phyloP scores from a whole-genome alignment of 163 green algal species.

The Prototheca wickerhamii region DNA sequence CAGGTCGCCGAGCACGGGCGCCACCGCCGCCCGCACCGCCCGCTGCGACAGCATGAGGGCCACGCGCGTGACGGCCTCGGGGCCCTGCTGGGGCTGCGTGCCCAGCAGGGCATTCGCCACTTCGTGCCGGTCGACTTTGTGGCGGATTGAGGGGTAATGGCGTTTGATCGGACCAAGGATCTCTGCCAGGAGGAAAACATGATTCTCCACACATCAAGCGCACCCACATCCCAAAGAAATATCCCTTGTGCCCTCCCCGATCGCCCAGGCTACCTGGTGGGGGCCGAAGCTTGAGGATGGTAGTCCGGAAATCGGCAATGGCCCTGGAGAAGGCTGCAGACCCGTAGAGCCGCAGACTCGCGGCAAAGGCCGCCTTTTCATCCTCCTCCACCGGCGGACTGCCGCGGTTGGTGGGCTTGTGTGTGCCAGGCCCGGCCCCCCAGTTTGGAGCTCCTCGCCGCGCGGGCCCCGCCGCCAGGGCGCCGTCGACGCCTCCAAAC shows the following conservation, averaged over 20 bases:
- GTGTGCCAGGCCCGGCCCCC: too few species aligned
- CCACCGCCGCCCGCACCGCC: slow-evolving; percentile 60
- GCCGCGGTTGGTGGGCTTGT: too few species aligned
- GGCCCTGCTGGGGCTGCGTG: neutral
- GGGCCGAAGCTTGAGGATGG: slow-evolving; percentile 55
- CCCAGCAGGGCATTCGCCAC: slow-evolving; percentile 83
- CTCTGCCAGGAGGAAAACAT: neutral
- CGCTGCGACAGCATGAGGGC: slow-evolving; percentile 65
- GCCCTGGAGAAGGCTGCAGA: neutral
- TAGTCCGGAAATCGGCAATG: slow-evolving; percentile 70
- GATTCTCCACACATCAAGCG: too few species aligned
- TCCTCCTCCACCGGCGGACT: too few species aligned
- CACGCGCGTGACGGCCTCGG: slow-evolving; percentile 24
- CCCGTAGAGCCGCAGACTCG: neutral
- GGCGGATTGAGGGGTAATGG: neutral
- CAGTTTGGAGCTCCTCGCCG: too few species aligned
- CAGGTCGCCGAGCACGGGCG: slow-evolving; percentile 68
- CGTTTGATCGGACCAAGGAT: neutral
- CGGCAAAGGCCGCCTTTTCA: too few species aligned
- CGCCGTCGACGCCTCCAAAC: too few species aligned
- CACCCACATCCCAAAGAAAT: neutral
- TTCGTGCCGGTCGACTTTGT: slow-evolving; percentile 53
- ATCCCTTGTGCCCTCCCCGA: neutral
- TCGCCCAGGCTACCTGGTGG: slow-evolving; percentile 41
- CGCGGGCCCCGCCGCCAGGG: neutral